A percentile compares a stretch with the other conserved stretches of the same genome.
Evolutionary conservation across 2,329 filamentous ascomycete genomes (phyloP).

Genomic region (Didymella pinodella): DNA sequence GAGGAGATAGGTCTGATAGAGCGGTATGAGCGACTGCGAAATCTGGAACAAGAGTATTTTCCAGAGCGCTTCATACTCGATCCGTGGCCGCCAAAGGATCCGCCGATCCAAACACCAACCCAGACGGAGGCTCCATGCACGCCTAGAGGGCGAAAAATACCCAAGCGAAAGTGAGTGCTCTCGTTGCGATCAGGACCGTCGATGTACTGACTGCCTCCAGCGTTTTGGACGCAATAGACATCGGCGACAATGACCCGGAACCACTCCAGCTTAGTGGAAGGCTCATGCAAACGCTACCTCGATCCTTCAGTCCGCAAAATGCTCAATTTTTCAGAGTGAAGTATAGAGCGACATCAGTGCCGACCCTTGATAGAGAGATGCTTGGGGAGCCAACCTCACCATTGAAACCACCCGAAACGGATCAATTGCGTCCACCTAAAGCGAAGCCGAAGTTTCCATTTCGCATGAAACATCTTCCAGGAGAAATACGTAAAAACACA

Average conservation of each 20-base stretch:
- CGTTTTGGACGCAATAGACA: background rate
- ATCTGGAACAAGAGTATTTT: background rate
- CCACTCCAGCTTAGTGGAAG: background rate
- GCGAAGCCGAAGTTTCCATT: background rate
- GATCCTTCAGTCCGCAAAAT: slow-evolving; percentile 1
- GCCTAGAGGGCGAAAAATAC: slow-evolving; percentile 4
- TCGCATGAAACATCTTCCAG: background rate
- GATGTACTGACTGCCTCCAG: background rate
- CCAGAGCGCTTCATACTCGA: slow-evolving; percentile 1
- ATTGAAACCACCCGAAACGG: background rate
- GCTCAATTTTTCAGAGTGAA: background rate
- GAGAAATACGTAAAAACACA: background rate
- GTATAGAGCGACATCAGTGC: background rate
- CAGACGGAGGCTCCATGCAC: background rate
- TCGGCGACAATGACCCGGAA: background rate
- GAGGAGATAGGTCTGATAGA: background rate
- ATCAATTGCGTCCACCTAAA: background rate
- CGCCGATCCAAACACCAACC: background rate
- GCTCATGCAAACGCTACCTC: background rate
- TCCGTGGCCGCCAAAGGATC: background rate
- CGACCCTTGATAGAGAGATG: slow-evolving; percentile 3
- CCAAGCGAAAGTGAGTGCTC: background rate
- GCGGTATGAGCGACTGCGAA: background rate
- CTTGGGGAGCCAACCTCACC: slow-evolving; percentile 9
- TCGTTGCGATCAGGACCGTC: background rate